Evolutionary conservation across 352 stramenopile species (phyloP), one percentile per base, ranked within the genome.

Genomic region (Globisporangium solare): DNA sequence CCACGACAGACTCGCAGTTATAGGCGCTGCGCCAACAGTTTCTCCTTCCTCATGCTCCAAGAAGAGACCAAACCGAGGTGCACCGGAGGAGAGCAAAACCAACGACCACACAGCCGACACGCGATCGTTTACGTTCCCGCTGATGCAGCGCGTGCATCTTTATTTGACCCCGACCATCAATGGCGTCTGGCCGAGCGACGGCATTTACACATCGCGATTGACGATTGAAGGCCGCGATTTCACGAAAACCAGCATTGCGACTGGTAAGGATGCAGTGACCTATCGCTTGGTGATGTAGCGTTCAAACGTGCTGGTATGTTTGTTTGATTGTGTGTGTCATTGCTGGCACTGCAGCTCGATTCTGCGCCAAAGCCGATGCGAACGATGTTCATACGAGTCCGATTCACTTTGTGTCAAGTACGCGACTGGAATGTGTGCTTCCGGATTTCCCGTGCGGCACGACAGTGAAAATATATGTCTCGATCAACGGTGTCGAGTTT

Each of bases 401-500:
- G 12, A 54, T 88, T 8, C n/a, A 31, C 1, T 63, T 88, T 1
- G 42, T 80, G 2, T 86, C 75, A 2, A 64, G 58, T 55, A 60
- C 76, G 8, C 63, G 60, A 0, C 84, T 90, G 70, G 70, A 84
- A 40, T 86, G 73, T 22, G 55, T 43, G n/a, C 71, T 85, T 0
- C 80, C 80, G 0, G 80, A 90, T 24, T 90, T 87, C 21, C 70
- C 77, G 0, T 60, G 74, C 6, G 77, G 77, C 15, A 71, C 74
- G 0, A 41, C 79, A 2, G 76, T 90, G 6, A 65, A 66, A 3
- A 68, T 83, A n/a, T 63, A 58, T 2, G 49, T 90, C 37, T 71
- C 78, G 6, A 73, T 91, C 59, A 91, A 89, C 55, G 81, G 81
- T 2, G 58, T 85, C 35, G 81, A 89, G 41, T 90, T 86, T 50